These are phyloP conservation scores for Boechera divaricarpa DNA, from an alignment of 345 rosid genomes.

Conservation along the genomic window DNA sequence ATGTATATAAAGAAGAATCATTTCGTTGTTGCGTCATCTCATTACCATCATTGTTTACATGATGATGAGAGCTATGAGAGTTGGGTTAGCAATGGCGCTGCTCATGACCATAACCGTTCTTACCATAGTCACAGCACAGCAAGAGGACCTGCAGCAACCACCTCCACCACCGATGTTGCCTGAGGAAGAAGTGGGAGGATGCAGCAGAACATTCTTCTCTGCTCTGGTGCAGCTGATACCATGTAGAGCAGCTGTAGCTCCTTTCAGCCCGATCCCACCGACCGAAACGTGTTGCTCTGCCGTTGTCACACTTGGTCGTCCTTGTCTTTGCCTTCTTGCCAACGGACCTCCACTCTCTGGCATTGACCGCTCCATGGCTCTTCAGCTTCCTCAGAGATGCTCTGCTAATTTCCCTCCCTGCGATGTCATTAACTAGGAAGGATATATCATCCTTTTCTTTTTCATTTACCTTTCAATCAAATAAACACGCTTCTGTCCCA, in stretches of 20 bases:
- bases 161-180: constrained; percentile 46
- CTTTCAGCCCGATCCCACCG: constrained; percentile 81
- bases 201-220: constrained; percentile 79
- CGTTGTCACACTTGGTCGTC: constrained; percentile 73
- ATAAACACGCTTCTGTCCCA: constrained; percentile 30
- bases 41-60: not conserved
- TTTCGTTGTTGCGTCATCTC: constrained; percentile 8
- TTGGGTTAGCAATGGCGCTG: constrained; percentile 14
- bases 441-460: not conserved
- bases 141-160: constrained; percentile 34
- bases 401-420: constrained; percentile 80
- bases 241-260: constrained; percentile 83
- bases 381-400: constrained; percentile 85
- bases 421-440: constrained; percentile 44
- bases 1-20: constrained; percentile 27
- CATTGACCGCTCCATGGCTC: constrained; percentile 81
- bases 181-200: constrained; percentile 47
- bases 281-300: constrained; percentile 82
- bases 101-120: constrained; percentile 25
- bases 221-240: constrained; percentile 87
- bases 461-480: constrained; percentile 23
- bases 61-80: constrained; percentile 26
- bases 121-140: constrained; percentile 43
- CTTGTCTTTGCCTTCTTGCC: constrained; percentile 70
- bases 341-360: constrained; percentile 92